Percentiles rank a stretch among this genome's conserved stretches.
Evolutionary conservation across 2,329 filamentous ascomycete species (phyloP).

Genomic region (Fusarium sp.): DNA sequence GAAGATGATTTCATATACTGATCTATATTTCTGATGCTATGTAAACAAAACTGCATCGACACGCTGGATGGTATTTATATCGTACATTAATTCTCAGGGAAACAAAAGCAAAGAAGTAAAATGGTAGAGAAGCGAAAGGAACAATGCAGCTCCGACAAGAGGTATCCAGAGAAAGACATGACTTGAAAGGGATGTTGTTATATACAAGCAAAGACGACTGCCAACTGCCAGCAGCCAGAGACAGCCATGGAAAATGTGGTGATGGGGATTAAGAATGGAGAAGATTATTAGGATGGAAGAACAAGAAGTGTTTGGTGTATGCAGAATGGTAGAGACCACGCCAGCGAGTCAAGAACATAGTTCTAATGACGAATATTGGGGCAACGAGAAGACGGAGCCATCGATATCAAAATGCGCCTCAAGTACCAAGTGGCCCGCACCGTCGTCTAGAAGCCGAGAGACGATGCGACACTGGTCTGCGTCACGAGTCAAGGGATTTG

Average conservation of each 20-base stretch:
- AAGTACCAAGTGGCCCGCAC: neutral
- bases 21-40: slow-evolving; percentile 33
- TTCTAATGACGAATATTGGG: slow-evolving; percentile 1
- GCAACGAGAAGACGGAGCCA: neutral
- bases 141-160: slow-evolving; percentile 1
- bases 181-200: slow-evolving; percentile 6
- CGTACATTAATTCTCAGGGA: slow-evolving; percentile 21
- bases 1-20: slow-evolving; percentile 14
- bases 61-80: slow-evolving; percentile 41
- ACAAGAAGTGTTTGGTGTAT: neutral
- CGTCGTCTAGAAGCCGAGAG: slow-evolving; percentile 9
- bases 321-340: neutral
- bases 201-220: slow-evolving; percentile 3
- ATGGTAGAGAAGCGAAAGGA: neutral
- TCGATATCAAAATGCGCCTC: neutral
- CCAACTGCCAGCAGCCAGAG: slow-evolving; percentile 33
- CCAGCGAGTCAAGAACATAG: slow-evolving; percentile 19
- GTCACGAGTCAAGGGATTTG: slow-evolving; percentile 19
- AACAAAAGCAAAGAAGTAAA: slow-evolving; percentile 1
- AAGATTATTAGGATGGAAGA: slow-evolving; percentile 4
- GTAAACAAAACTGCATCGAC: slow-evolving; percentile 16
- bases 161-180: slow-evolving; percentile 5
- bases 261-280: neutral
- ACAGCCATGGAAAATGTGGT: slow-evolving; percentile 2
- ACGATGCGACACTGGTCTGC: slow-evolving; percentile 11